Conservation (phyloP, 2,329 filamentous ascomycete species). For the Triangularia verruculosa region DNA sequence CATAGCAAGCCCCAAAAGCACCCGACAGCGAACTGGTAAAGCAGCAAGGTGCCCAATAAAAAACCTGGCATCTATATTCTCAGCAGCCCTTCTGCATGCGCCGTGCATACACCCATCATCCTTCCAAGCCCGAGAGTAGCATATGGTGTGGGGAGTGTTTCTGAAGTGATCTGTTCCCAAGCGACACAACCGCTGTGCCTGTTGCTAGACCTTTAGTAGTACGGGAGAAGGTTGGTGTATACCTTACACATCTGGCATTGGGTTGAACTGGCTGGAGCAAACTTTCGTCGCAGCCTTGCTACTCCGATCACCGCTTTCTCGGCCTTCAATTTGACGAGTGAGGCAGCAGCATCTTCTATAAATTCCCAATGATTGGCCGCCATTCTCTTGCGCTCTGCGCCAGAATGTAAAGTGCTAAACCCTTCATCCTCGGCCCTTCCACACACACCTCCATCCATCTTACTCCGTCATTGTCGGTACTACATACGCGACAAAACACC, state of each 20-base stretch:
- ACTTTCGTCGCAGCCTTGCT: neutral
- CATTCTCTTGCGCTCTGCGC: neutral
- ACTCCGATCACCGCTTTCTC: too few species aligned
- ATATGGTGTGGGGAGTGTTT: neutral
- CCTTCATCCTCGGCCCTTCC: conserved; percentile 4
- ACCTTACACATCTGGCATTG: too few species aligned
- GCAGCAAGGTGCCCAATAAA: neutral
- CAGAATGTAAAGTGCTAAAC: too few species aligned
- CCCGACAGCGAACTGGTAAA: neutral
- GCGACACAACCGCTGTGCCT: neutral
- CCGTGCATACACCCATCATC: too few species aligned
- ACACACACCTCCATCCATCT: neutral
- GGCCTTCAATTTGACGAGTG: too few species aligned
- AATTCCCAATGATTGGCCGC: neutral
- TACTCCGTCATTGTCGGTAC: neutral
- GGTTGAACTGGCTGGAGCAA: neutral
- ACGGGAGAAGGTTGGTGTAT: too few species aligned
- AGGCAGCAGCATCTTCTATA: too few species aligned
- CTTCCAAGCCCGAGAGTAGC: neutral
- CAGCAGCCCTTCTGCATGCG: neutral
- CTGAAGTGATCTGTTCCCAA: neutral
- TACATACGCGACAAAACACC: neutral
- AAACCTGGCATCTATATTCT: neutral
- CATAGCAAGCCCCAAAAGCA: neutral
- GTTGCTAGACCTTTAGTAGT: too few species aligned